Evolutionary conservation across 192 early-diverging fungal genomes (phyloP).

Genomic region (Gamsiella multidivaricata): DNA sequence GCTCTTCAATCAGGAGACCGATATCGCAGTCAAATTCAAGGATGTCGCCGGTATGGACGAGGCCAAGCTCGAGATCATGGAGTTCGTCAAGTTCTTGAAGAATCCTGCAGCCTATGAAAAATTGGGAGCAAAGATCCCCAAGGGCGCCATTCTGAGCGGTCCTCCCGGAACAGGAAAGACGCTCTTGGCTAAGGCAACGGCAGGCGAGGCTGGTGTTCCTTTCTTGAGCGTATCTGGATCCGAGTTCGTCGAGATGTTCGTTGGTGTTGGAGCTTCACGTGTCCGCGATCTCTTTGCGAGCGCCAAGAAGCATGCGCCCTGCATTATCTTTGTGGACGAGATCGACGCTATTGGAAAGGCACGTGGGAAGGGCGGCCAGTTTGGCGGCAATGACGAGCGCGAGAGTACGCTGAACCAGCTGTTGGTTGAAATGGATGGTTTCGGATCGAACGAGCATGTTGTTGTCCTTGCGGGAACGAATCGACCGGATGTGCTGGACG

Average conservation of each 20-base stretch:
- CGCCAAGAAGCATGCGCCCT: constrained; percentile 97
- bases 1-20: constrained; percentile 97
- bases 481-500: constrained; percentile 95
- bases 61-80: constrained; percentile 99
- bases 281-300: constrained; percentile 97
- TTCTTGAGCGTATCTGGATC: constrained; percentile 99
- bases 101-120: constrained; percentile 91
- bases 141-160: constrained; percentile 95
- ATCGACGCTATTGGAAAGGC: constrained; percentile 99
- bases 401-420: constrained; percentile 98
- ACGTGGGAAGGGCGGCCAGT: constrained; percentile 83
- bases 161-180: constrained; percentile 98
- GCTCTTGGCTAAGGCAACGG: constrained; percentile 98
- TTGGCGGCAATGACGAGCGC: constrained; percentile 98
- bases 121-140: constrained; percentile 98
- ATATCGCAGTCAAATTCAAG: constrained; percentile 97
- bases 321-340: constrained; percentile 99
- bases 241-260: constrained; percentile 99
- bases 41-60: constrained; percentile 99
- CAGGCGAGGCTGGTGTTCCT: constrained; percentile 97
- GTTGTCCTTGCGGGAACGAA: constrained; percentile 99
- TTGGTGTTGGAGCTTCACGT: constrained; percentile 94
- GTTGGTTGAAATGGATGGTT: constrained; percentile 99
- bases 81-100: constrained; percentile 99
- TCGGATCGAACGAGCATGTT: constrained; percentile 87